phyloP scores from a whole-genome alignment of 495 filamentous ascomycete genomes.

The Xylaria sp. region DNA sequence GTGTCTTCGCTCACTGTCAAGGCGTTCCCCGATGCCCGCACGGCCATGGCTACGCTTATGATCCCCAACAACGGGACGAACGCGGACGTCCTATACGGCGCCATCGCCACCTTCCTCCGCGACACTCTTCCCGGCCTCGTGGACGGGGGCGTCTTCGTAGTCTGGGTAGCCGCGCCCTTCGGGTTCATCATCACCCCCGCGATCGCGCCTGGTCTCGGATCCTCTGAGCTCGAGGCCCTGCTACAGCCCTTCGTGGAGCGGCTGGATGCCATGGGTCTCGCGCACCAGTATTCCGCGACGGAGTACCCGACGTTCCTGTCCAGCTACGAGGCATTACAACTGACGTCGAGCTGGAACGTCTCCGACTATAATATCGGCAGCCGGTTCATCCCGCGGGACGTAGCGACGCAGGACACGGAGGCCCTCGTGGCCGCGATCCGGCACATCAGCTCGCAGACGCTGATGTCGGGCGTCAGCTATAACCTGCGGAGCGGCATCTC shows the following conservation, averaged over 20 bases:
- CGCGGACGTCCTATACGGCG: neutral
- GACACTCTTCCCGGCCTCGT: neutral
- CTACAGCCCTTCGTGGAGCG: neutral
- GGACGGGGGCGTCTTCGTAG: neutral
- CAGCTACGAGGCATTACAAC: neutral
- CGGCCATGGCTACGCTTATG: conserved; percentile 23
- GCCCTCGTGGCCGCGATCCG: conserved; percentile 26
- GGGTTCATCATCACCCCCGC: neutral
- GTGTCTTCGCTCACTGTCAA: conserved; percentile 55
- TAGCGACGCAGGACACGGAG: conserved; percentile 22
- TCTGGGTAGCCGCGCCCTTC: neutral
- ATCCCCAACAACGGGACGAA: conserved; percentile 31
- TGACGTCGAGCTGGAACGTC: conserved; percentile 24
- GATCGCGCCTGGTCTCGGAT: neutral
- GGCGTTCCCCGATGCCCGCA: conserved; percentile 36
- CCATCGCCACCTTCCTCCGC: neutral
- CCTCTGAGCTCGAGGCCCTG: neutral
- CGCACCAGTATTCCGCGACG: neutral
- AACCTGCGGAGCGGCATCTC: conserved; percentile 19
- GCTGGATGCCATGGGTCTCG: neutral
- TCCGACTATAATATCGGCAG: conserved; percentile 29
- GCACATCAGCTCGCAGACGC: conserved; percentile 19
- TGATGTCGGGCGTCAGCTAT: conserved; percentile 24
- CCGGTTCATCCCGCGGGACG: conserved; percentile 28
- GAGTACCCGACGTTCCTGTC: neutral